Evolutionary conservation across 2,329 filamentous ascomycete species (phyloP).

Genomic region (Penicillium sp.): DNA sequence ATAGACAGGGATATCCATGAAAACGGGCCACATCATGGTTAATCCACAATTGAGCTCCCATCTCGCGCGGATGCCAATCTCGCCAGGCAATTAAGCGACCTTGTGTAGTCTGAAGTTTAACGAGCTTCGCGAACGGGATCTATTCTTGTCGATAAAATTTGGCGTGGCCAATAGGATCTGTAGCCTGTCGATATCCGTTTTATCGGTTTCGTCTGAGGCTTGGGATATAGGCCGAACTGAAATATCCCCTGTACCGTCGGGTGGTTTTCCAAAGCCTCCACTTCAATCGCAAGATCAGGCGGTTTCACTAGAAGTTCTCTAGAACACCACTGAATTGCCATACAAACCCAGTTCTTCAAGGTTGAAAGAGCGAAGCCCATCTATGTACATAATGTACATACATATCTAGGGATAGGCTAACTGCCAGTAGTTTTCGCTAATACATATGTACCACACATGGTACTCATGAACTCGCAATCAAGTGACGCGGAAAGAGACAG

Average conservation of each 20-base stretch:
- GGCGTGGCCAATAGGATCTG: not conserved
- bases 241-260: slow-evolving; percentile 10
- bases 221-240: slow-evolving; percentile 14
- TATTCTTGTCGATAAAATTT: not conserved
- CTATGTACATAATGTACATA: no score
- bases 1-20: slow-evolving; percentile 6
- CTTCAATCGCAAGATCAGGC: not conserved
- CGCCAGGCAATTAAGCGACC: not conserved
- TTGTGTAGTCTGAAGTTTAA: not conserved
- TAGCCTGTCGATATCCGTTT: slow-evolving; percentile 18
- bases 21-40: not conserved
- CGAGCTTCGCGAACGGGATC: not conserved
- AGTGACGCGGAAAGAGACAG: not conserved
- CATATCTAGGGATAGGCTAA: no score
- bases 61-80: not conserved
- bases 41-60: not conserved
- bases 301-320: no score
- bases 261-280: not conserved
- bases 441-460: no score
- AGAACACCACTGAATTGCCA: no score
- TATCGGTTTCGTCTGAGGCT: slow-evolving; percentile 12
- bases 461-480: no score
- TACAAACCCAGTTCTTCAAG: no score
- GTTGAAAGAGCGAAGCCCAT: no score
- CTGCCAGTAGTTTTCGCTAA: no score